Evolutionary conservation across 2,329 filamentous ascomycete species (phyloP), one percentile per base, ranked within the genome.

Genomic region (Pseudocercospora musae): DNA sequence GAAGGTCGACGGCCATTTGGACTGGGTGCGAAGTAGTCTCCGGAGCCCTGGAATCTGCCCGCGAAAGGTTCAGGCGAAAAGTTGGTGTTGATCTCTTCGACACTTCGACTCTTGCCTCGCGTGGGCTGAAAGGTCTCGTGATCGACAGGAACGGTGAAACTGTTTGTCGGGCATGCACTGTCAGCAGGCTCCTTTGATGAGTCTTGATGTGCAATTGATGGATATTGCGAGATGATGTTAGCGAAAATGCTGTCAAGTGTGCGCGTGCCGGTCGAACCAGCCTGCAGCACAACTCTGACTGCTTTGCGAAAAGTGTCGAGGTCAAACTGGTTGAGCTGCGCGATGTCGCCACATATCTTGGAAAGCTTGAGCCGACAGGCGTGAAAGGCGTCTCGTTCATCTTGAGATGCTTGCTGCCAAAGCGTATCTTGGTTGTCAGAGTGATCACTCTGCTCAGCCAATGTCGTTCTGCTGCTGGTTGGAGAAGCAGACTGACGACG

Each of bases 1-100:
- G 67, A 69, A 33, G 60, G 62, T 20, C 58, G 55, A 5, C 67
- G 63, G 29, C 58, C 57, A 50, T 63, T 46, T 20, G 57, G 56
- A 33, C 56, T 62, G 18, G 57, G 21, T 61, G 61, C 58, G 66
- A 81, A 81, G 66, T 80, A 80, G 54, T 79, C 77, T 5, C 74
- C 68, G 31, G 70, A 74, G 49, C 78, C 78, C 46, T 64, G 56
- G 64, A 82, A 82, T 52, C 76, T 78, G 42, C 79, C 80, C 67
- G 74, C 76, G 76, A 78, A 81, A 29, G 78, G 78, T 23, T 74
- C 74, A 21, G 80, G 77, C 7, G 78, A 78, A 66, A 82, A 82
- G 27, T 78, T 79, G 56, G 79, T 79, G 62, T 81, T 81, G 71
- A 82, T 81, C 62, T 76, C 77, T 61, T 82, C 80, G 50, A 78